Conservation (phyloP, 306 rosid genomes). For the Mimosa pudica region DNA sequence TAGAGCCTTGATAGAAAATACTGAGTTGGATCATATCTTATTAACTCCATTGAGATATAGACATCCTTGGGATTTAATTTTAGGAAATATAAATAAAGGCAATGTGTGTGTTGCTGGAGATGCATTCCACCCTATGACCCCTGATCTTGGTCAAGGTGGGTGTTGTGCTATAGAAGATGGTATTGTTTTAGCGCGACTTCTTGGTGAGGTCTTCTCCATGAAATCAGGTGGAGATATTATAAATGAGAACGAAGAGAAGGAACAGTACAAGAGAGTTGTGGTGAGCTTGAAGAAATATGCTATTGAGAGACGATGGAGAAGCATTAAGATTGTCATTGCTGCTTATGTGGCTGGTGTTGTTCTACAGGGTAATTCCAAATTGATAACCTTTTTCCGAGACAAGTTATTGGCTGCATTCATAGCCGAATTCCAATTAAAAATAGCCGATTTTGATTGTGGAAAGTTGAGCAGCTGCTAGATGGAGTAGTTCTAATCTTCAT, state of each 20-base stretch:
- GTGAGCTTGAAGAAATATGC: neutral
- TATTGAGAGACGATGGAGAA: neutral
- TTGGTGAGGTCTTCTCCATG: slow-evolving; percentile 50
- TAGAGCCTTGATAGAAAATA: slow-evolving; percentile 46
- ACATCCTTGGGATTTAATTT: slow-evolving; percentile 65
- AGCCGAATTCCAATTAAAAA: neutral
- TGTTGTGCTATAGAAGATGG: slow-evolving; percentile 66
- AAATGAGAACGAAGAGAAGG: neutral
- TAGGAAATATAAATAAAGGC: slow-evolving; percentile 61
- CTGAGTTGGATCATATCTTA: slow-evolving; percentile 36
- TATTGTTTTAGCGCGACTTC: slow-evolving; percentile 61
- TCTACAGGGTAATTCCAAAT: neutral
- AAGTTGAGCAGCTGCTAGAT: neutral
- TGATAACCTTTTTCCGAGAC: neutral
- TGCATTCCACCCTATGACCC: slow-evolving; percentile 71
- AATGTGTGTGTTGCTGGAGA: slow-evolving; percentile 76
- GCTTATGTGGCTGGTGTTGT: neutral
- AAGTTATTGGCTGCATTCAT: neutral
- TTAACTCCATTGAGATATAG: slow-evolving; percentile 52
- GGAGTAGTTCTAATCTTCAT: neutral
- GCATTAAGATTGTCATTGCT: neutral
- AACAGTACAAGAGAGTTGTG: neutral
- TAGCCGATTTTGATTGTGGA: neutral
- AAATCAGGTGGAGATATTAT: neutral
- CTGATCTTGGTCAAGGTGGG: slow-evolving; percentile 72